phyloP scores from a whole-genome alignment of 177 flowering plant genomes.

The Vitis hybrid region DNA sequence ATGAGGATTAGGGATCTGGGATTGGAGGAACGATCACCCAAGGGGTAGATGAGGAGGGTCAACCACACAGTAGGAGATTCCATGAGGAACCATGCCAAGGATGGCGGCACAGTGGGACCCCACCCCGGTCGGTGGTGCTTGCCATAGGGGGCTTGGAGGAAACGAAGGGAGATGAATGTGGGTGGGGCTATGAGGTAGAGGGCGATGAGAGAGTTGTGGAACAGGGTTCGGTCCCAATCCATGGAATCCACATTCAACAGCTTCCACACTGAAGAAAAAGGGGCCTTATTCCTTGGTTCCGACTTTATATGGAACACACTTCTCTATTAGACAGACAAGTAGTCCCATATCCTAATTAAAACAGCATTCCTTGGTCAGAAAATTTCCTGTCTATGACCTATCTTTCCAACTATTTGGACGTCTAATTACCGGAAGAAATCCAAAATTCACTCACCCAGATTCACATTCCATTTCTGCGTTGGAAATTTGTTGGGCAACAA shows the following conservation, averaged over 20 bases:
- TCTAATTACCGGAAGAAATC: too few relatives aligned
- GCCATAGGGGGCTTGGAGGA: conserved; percentile 82
- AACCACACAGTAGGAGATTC: conserved; percentile 84
- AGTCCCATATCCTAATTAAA: too few relatives aligned
- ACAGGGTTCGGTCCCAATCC: conserved; percentile 39
- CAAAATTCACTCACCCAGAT: too few relatives aligned
- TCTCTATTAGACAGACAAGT: too few relatives aligned
- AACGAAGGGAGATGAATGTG: conserved; percentile 51
- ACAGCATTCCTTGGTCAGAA: too few relatives aligned
- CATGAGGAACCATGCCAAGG: conserved; percentile 86
- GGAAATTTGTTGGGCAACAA: too few relatives aligned
- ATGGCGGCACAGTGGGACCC: conserved; percentile 72
- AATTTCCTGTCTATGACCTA: too few relatives aligned
- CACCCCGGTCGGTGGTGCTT: conserved; percentile 75
- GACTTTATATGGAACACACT: too few relatives aligned
- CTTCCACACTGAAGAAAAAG: too few relatives aligned
- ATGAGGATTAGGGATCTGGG: conserved; percentile 53
- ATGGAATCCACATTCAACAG: neutral
- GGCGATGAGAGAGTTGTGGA: conserved; percentile 36
- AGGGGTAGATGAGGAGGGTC: conserved; percentile 64
- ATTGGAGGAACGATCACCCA: conserved; percentile 48
- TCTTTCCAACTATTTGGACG: too few relatives aligned
- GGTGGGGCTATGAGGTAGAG: conserved; percentile 48
- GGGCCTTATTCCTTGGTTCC: too few relatives aligned
- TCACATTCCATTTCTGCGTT: too few relatives aligned